Conservation (phyloP, 2,329 filamentous ascomycete genomes). For the Grosmannia penicillata region DNA sequence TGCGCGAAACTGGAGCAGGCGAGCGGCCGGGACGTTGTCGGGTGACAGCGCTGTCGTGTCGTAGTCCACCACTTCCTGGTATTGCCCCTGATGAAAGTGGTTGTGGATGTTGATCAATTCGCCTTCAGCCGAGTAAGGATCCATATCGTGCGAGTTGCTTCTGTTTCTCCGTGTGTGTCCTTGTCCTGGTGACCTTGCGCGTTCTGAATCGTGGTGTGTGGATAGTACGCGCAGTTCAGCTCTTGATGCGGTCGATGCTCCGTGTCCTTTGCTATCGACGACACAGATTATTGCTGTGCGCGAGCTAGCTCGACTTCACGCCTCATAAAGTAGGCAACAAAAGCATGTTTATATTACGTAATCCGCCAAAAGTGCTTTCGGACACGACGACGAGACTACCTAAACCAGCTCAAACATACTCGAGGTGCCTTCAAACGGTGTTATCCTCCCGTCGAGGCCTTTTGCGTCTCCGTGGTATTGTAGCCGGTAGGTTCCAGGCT, state of each 20-base stretch:
- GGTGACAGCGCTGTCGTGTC: slow-evolving; percentile 65
- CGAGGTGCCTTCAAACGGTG: slow-evolving; percentile 54
- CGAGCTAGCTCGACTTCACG: no score
- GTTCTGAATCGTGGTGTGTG: neutral
- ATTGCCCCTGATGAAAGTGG: slow-evolving; percentile 68
- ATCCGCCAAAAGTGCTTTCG: neutral
- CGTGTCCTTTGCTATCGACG: no score
- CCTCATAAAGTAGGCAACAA: no score
- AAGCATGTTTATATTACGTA: neutral
- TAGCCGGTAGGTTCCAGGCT: slow-evolving; percentile 58
- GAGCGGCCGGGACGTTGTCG: slow-evolving; percentile 63
- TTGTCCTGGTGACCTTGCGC: no score
- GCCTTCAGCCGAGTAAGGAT: slow-evolving; percentile 56
- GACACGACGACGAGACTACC: neutral
- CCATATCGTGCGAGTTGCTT: slow-evolving; percentile 28
- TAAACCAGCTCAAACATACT: slow-evolving; percentile 30
- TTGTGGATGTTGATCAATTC: slow-evolving; percentile 60
- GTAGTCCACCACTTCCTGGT: slow-evolving; percentile 73
- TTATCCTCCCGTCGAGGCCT: slow-evolving; percentile 43
- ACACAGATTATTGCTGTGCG: no score
- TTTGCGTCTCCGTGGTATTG: slow-evolving; percentile 79
- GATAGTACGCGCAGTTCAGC: no score
- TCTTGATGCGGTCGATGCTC: no score
- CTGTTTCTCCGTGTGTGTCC: neutral
- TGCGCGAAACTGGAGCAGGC: slow-evolving; percentile 66